Conservation (phyloP, 495 filamentous ascomycete genomes). For the Xylaria intraflava region DNA sequence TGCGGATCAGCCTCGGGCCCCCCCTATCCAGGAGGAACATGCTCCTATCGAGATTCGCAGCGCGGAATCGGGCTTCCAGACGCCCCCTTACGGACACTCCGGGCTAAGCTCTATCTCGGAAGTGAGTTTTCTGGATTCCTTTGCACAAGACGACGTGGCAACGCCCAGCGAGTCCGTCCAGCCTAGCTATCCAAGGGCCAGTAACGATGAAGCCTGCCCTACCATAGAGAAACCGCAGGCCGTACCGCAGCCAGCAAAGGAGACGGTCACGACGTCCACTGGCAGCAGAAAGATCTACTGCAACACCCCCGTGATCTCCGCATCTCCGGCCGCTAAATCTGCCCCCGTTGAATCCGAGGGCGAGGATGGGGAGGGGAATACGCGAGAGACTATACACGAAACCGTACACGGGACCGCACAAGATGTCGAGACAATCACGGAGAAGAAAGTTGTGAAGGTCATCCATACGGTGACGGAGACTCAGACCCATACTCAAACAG, state of each 20-base stretch:
- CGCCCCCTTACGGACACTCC: not conserved
- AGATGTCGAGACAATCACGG: conserved; percentile 20
- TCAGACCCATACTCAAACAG: conserved; percentile 6
- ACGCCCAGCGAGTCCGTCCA: not conserved
- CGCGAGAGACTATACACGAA: not conserved
- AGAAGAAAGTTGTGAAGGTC: conserved; percentile 30
- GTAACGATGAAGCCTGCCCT: not conserved
- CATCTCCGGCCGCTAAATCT: not conserved
- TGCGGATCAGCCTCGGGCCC: conserved; percentile 1
- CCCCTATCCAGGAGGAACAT: conserved; percentile 6
- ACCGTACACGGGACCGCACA: conserved; percentile 6
- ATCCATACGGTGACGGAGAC: conserved; percentile 36
- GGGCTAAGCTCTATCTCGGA: not conserved
- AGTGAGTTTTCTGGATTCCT: too few relatives aligned
- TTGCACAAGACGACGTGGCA: conserved; percentile 5
- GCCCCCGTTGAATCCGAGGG: not conserved
- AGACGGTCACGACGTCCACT: not conserved
- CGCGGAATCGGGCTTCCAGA: conserved; percentile 2
- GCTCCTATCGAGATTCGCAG: not conserved
- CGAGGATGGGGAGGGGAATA: not conserved
- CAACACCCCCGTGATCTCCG: not conserved
- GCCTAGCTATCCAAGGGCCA: not conserved
- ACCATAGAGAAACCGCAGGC: not conserved
- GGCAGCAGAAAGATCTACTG: conserved; percentile 20
- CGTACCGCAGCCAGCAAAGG: not conserved